A percentile compares a stretch with the other conserved stretches of the same genome.
These are phyloP conservation scores for Aureobasidium sp. DNA, from an alignment of 2,329 filamentous ascomycete genomes.

Conservation along the genomic window DNA sequence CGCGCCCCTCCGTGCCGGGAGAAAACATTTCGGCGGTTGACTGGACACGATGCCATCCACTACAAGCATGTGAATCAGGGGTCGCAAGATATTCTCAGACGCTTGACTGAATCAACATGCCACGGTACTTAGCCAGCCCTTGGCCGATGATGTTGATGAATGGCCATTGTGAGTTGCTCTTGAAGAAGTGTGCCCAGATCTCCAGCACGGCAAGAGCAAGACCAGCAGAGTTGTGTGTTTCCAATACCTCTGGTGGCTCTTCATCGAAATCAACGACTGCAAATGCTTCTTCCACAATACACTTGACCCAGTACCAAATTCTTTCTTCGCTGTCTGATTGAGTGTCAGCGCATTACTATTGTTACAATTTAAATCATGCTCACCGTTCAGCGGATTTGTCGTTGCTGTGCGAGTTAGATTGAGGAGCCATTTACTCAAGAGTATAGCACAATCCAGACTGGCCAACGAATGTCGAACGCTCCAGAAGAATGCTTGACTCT, in stretches of 20 bases:
- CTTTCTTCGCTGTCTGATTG: slow-evolving; percentile 31
- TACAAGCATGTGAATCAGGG: not conserved
- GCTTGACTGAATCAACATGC: not conserved
- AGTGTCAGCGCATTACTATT: slow-evolving; percentile 27
- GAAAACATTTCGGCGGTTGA: not conserved
- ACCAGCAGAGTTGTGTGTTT: slow-evolving; percentile 26
- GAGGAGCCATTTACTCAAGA: slow-evolving; percentile 43
- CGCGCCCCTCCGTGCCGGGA: not conserved
- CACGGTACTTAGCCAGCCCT: not conserved
- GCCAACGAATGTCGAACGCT: slow-evolving; percentile 48
- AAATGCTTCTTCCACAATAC: slow-evolving; percentile 34
- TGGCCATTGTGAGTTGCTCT: slow-evolving; percentile 35
- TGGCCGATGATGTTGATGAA: slow-evolving; percentile 34
- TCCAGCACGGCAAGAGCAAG: slow-evolving; percentile 33
- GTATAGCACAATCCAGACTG: slow-evolving; percentile 45
- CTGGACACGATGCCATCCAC: not conserved
- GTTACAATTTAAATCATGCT: too few relatives aligned
- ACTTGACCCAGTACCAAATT: slow-evolving; percentile 30
- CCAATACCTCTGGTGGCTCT: slow-evolving; percentile 18
- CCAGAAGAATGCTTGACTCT: slow-evolving; percentile 49
- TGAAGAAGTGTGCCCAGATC: slow-evolving; percentile 36
- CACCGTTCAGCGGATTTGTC: not conserved
- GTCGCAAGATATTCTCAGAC: not conserved
- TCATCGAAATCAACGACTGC: slow-evolving; percentile 25
- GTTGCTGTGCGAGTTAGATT: not conserved